Percentiles rank a stretch among this genome's conserved stretches.
These are phyloP conservation scores for Dryas alaskensis DNA, from an alignment of 306 rosid species.

Conservation along the genomic window DNA sequence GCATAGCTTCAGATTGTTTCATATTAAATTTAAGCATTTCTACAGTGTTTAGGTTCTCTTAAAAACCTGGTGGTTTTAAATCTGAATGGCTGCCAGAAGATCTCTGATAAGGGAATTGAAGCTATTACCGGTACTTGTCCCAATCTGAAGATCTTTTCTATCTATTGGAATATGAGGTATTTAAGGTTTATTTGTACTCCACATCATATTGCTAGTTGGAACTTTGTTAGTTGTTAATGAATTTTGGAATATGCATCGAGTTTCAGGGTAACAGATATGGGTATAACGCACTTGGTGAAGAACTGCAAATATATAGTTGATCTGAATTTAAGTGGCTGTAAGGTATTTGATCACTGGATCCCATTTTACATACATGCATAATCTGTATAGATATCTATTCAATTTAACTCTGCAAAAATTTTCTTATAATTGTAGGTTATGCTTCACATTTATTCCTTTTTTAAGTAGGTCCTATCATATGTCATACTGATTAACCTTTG, in stretches of 20 bases:
- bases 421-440: not conserved
- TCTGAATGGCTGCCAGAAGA: slow-evolving; percentile 86
- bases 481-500: not conserved
- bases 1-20: not conserved
- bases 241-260: slow-evolving; percentile 24
- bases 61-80: slow-evolving; percentile 65
- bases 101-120: slow-evolving; percentile 72
- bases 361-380: not conserved
- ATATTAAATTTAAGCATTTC: slow-evolving; percentile 14
- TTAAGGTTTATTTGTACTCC: slow-evolving; percentile 18
- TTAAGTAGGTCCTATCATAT: not conserved
- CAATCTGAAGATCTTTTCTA: slow-evolving; percentile 49
- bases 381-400: not conserved
- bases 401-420: not conserved
- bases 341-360: slow-evolving; percentile 50
- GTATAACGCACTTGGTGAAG: slow-evolving; percentile 43
- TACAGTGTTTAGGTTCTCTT: slow-evolving; percentile 65
- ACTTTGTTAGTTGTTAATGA: slow-evolving; percentile 10
- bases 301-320: slow-evolving; percentile 60
- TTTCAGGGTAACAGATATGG: slow-evolving; percentile 65
- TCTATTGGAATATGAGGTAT: slow-evolving; percentile 92
- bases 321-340: slow-evolving; percentile 86
- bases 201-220: slow-evolving; percentile 15
- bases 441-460: not conserved
- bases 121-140: slow-evolving; percentile 68